A percentile compares a stretch with the other conserved stretches of the same genome.
Conservation (phyloP, 169 alveolate species). For the Plasmodium chabaudi region DNA sequence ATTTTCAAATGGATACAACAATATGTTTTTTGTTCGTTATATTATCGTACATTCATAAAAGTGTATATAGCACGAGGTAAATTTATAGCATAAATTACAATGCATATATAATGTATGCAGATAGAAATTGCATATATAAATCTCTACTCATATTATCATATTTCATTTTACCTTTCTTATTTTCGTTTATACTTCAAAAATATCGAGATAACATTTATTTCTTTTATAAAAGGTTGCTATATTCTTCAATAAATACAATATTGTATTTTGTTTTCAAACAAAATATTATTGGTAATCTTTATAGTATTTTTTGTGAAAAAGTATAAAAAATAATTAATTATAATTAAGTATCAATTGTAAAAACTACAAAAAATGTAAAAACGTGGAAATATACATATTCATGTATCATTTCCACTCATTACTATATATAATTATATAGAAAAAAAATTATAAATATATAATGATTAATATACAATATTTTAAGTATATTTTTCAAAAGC, state of each 20-base stretch:
- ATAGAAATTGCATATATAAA: neutral
- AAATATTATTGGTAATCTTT: slow-evolving; percentile 21
- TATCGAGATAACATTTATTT: slow-evolving; percentile 25
- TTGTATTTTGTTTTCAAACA: slow-evolving; percentile 8
- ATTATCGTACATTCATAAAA: too few relatives aligned
- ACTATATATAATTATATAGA: too few relatives aligned
- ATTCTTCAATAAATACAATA: slow-evolving; percentile 16
- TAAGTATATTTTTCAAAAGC: neutral
- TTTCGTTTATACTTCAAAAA: slow-evolving; percentile 36
- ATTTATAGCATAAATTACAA: too few relatives aligned
- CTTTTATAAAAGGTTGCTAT: slow-evolving; percentile 3
- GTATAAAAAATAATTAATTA: slow-evolving; percentile 6
- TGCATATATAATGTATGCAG: neutral
- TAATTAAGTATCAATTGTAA: neutral
- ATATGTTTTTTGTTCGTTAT: too few relatives aligned
- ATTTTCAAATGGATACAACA: too few relatives aligned
- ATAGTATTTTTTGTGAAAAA: slow-evolving; percentile 4
- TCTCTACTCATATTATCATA: neutral
- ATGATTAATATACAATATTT: neutral
- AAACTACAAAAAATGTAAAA: neutral
- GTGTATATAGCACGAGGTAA: too few relatives aligned
- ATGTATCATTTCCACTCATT: neutral
- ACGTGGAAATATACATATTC: neutral
- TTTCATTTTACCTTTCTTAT: slow-evolving; percentile 46
- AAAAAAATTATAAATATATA: too few relatives aligned